phyloP scores from a whole-genome alignment of 1,139 yeast species.

The Taphrina betulina region DNA sequence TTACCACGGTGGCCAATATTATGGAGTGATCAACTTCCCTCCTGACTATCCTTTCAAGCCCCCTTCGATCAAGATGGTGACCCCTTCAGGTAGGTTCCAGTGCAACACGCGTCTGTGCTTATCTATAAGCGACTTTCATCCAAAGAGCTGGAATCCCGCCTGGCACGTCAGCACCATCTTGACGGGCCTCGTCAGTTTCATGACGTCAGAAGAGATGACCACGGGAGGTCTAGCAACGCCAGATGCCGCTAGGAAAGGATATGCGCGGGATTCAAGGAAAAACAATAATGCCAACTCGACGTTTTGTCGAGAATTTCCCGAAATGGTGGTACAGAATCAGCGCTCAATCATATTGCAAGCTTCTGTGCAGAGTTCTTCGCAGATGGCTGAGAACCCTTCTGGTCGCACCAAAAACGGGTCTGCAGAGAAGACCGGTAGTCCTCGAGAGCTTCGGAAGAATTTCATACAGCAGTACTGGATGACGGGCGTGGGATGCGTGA shows the following conservation, averaged over 20 bases:
- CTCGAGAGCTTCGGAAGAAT: background rate
- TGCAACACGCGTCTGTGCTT: slow-evolving; percentile 78
- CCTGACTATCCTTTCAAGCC: slow-evolving; percentile 89
- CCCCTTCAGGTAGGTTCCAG: slow-evolving; percentile 81
- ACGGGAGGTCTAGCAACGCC: slow-evolving; percentile 58
- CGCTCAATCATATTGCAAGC: slow-evolving; percentile 19
- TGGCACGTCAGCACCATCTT: slow-evolving; percentile 89
- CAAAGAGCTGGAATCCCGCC: slow-evolving; percentile 92
- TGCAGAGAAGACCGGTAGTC: background rate
- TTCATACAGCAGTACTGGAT: slow-evolving; percentile 11
- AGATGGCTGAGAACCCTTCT: background rate
- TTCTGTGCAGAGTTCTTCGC: background rate
- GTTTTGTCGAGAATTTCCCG: slow-evolving; percentile 68
- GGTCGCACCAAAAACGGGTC: background rate
- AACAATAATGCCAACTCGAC: slow-evolving; percentile 64
- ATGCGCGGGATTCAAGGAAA: slow-evolving; percentile 57
- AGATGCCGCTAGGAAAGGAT: slow-evolving; percentile 48
- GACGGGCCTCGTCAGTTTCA: slow-evolving; percentile 79
- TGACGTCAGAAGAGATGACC: slow-evolving; percentile 63
- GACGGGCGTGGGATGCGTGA: slow-evolving; percentile 12
- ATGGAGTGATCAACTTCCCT: slow-evolving; percentile 81
- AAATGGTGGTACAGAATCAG: slow-evolving; percentile 55
- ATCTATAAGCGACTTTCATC: slow-evolving; percentile 89
- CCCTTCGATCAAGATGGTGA: slow-evolving; percentile 83
- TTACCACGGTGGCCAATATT: slow-evolving; percentile 82